Conservation (phyloP, 1,139 yeast genomes). For the Blastobotrys arbuscula region DNA sequence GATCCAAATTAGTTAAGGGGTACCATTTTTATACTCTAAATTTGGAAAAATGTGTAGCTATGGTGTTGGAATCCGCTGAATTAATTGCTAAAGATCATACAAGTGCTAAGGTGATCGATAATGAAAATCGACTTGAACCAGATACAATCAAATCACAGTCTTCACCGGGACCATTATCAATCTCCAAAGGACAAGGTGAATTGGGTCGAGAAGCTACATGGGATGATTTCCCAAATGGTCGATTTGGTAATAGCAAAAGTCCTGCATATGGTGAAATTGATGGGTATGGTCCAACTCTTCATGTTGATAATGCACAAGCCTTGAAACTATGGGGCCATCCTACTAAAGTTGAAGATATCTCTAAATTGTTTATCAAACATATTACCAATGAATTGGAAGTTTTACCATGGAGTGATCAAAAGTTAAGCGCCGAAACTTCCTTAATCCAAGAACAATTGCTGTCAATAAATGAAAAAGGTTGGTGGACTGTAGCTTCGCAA, state of each 20-base stretch:
- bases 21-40: constrained; percentile 89
- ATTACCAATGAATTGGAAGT: constrained; percentile 69
- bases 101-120: neutral
- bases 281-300: constrained; percentile 91
- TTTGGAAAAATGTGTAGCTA: constrained; percentile 85
- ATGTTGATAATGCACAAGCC: constrained; percentile 66
- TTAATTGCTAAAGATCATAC: neutral
- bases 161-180: constrained; percentile 49
- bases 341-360: constrained; percentile 53
- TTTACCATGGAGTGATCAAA: constrained; percentile 88
- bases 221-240: constrained; percentile 98
- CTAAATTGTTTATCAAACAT: constrained; percentile 65
- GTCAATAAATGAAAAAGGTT: constrained; percentile 65
- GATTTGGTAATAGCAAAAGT: constrained; percentile 95
- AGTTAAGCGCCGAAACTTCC: constrained; percentile 83
- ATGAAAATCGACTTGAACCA: constrained; percentile 5
- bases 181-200: constrained; percentile 79
- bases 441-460: constrained; percentile 87
- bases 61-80: constrained; percentile 59
- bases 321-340: constrained; percentile 81
- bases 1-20: constrained; percentile 52
- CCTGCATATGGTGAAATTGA: constrained; percentile 97
- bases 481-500: constrained; percentile 90
- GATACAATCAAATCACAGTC: neutral
- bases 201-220: constrained; percentile 91